A percentile compares a stretch with the other conserved stretches of the same genome.
Evolutionary conservation across 2,329 filamentous ascomycete genomes (phyloP).

Genomic region (Nothopassalora personata): DNA sequence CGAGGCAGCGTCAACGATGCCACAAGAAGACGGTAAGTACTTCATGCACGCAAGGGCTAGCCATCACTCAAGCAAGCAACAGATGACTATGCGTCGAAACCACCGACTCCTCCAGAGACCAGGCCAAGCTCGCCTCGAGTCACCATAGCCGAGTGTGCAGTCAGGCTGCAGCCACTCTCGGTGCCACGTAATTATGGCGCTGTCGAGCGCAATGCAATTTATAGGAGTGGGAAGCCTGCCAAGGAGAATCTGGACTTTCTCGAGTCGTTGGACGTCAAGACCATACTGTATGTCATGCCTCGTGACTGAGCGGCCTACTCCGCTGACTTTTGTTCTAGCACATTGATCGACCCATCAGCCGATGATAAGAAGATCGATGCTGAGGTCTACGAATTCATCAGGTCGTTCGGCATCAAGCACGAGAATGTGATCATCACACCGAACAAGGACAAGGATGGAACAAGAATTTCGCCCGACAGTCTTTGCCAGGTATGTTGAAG

Average conservation of each 20-base stretch:
- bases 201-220: constrained; percentile 66
- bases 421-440: constrained; percentile 72
- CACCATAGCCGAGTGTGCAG: constrained; percentile 22
- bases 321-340: constrained; percentile 32
- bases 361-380: constrained; percentile 1
- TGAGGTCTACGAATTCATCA: constrained; percentile 52
- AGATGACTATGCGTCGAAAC: constrained; percentile 14
- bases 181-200: constrained; percentile 71
- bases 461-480: constrained; percentile 55
- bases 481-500: constrained; percentile 51
- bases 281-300: constrained; percentile 61
- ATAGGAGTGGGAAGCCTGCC: constrained; percentile 75
- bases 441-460: constrained; percentile 68
- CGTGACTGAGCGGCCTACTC: constrained; percentile 21
- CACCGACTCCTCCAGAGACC: constrained; percentile 24
- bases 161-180: constrained; percentile 35
- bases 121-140: constrained; percentile 19
- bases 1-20: background rate
- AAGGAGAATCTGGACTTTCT: constrained; percentile 66
- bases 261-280: constrained; percentile 64
- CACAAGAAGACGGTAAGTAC: background rate
- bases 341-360: constrained; percentile 41
- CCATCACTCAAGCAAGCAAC: background rate
- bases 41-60: background rate
- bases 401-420: constrained; percentile 63